These are phyloP conservation scores for Fusarium veterinarium DNA, from an alignment of 2,329 filamentous ascomycete species.

Conservation along the genomic window DNA sequence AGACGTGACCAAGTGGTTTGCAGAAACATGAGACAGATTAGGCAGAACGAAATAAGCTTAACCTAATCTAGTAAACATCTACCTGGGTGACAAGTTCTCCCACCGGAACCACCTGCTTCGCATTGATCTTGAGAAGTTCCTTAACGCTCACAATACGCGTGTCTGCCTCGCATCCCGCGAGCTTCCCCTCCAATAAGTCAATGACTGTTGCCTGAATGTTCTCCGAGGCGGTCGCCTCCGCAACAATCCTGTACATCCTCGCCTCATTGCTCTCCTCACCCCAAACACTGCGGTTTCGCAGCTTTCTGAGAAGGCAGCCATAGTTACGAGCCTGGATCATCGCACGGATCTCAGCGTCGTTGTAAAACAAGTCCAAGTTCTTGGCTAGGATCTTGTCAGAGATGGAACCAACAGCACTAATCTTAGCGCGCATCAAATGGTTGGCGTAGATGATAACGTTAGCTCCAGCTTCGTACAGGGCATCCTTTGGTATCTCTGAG, in stretches of 20 bases:
- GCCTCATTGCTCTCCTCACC: slow-evolving; percentile 6
- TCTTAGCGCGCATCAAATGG: slow-evolving; percentile 18
- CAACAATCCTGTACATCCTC: slow-evolving; percentile 3
- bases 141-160: slow-evolving; percentile 7
- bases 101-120: slow-evolving; percentile 2
- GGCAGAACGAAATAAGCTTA: background rate
- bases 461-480: slow-evolving; percentile 10
- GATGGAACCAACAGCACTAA: slow-evolving; percentile 11
- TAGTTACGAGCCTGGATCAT: slow-evolving; percentile 10
- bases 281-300: background rate
- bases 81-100: background rate
- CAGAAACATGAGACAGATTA: background rate
- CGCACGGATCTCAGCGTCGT: background rate
- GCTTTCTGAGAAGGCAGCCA: background rate
- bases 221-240: background rate
- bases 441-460: slow-evolving; percentile 24
- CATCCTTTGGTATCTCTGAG: slow-evolving; percentile 2
- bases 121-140: slow-evolving; percentile 5
- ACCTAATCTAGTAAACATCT: background rate
- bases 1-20: rapidly evolving
- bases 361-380: slow-evolving; percentile 3
- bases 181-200: background rate
- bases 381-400: slow-evolving; percentile 7
- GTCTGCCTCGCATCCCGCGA: slow-evolving; percentile 7
- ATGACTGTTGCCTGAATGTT: slow-evolving; percentile 4